Conservation (phyloP, 768 basidiomycete species). For the Kwoniella newhampshirensis region DNA sequence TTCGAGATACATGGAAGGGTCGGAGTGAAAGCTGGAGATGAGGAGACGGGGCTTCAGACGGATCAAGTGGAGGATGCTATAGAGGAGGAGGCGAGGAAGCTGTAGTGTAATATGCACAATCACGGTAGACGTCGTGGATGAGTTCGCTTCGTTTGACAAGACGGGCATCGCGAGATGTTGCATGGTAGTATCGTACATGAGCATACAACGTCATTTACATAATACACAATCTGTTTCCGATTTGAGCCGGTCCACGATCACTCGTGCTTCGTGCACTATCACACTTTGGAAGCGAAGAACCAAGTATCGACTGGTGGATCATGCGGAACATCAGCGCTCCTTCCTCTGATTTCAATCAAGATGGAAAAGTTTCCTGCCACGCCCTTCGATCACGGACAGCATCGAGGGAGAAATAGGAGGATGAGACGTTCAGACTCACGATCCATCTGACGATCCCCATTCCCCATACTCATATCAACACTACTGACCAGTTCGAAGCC, state of each 20-base stretch:
- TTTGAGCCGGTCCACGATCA: too few relatives aligned
- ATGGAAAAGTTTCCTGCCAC: too few relatives aligned
- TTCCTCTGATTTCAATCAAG: neutral
- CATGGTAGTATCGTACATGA: too few relatives aligned
- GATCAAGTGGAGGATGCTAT: slow-evolving; percentile 27
- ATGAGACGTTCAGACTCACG: slow-evolving; percentile 25
- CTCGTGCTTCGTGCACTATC: too few relatives aligned
- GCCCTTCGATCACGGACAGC: too few relatives aligned
- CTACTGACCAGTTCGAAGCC: slow-evolving; percentile 46
- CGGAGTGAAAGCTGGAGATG: neutral
- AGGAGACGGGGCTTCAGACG: slow-evolving; percentile 13
- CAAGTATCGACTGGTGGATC: slow-evolving; percentile 40
- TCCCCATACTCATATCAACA: slow-evolving; percentile 41
- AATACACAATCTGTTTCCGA: too few relatives aligned
- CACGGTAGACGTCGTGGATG: too few relatives aligned
- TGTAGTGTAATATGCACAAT: too few relatives aligned
- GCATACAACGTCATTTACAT: too few relatives aligned
- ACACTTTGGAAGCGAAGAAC: slow-evolving; percentile 38
- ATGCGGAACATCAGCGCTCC: neutral
- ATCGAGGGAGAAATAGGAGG: too few relatives aligned
- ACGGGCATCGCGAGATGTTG: too few relatives aligned
- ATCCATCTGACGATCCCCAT: slow-evolving; percentile 25
- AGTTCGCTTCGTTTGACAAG: too few relatives aligned
- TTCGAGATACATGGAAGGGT: neutral
- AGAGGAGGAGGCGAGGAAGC: neutral